Evolutionary conservation across 192 early-diverging fungal genomes (phyloP), one percentile per base, ranked within the genome.

Genomic region (Radiomyces spectabilis): DNA sequence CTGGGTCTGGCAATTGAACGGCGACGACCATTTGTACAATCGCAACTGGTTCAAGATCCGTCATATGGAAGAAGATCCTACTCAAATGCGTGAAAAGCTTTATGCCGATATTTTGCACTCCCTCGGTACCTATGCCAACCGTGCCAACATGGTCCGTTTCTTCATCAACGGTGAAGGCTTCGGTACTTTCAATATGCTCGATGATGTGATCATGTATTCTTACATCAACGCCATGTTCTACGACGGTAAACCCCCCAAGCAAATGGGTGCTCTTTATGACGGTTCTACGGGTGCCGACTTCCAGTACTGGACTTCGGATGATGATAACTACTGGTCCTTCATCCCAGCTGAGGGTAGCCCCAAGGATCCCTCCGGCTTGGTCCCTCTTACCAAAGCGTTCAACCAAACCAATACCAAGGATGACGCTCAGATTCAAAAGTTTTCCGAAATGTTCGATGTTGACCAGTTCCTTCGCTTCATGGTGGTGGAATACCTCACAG

Each of bases 21-120:
- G 15, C 1, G 58, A 56, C 2, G 38, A 72, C 2, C 44, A 30
- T 29, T 46, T 57, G 2, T 54, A 65, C 21, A 59, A 55, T n/a
- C 74, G 74, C 10, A 63, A 33, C 41, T 72, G 51, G 18, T 69
- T 76, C 59, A 76, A 76, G 63, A 40, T 69, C 30, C 70, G 74
- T 41, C 70, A 76, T 18, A 64, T 66, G 59, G 73, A 75, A 41
- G 65, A 68, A 46, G 73, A 75, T 38, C 74, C 74, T 31, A 76
- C 74, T 37, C 74, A 76, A 53, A 62, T 76, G 29, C 69, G 74
- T 49, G 74, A 76, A 55, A 72, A 76, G 41, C 45, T 76, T 15
- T 76, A 72, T 32, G 65, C 74, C 26, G 69, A 76, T 60, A 51
- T 69, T 45, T 22, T 41, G 26, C 51, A 57, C 27, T 61, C 69